Evolutionary conservation across 352 stramenopile species (phyloP), one percentile per base, ranked within the genome.

Genomic region (Pythium myriotylum): DNA sequence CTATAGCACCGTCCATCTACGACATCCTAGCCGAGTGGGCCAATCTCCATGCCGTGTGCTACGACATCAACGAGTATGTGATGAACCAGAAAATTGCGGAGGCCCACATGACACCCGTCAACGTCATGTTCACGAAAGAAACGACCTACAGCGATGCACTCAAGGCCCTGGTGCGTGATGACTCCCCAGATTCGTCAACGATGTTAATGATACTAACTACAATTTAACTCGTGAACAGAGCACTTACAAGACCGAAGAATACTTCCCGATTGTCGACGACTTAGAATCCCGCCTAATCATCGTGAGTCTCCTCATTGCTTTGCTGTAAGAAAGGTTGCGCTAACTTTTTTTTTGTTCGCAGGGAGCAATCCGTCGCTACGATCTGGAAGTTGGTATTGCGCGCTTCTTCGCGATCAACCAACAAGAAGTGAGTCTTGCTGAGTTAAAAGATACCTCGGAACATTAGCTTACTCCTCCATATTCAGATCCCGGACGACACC

Each of bases 1-100:
- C 79, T 3, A 92, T 94, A 48, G 84, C 86, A 17, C 81, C 82
- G 29, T 94, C 84, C 9, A 93, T 96, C 33, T 95, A 95, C 69
- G 86, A 95, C 40, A 88, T 93, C 22, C 56, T 95, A 22, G 78
- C 86, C 1, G 84, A 89, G 42, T 89, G 88, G 76, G 81, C 80
- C 0, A 81, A 79, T 0, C 72, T 95, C n/a, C 79, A 91, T 51
- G 84, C 84, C 2, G 81, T 92, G 20, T 94, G 83, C 71, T 91
- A 90, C 63, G 83, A 94, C 60, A 81, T 91, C 37, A 90, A 88
- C 42, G 83, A 91, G 49, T 76, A 88, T 33, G 65, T 92, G n/a
- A 68, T 92, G 57, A 88, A 70, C 45, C 74, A 89, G 12, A 86
- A 86, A 53, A 65, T 68, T 41, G 81, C 83, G 0, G 77, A 86